Percentiles rank a stretch among this genome's conserved stretches.
These are phyloP conservation scores for Aspergillus indologenus DNA, from an alignment of 495 filamentous ascomycete species.

Conservation along the genomic window DNA sequence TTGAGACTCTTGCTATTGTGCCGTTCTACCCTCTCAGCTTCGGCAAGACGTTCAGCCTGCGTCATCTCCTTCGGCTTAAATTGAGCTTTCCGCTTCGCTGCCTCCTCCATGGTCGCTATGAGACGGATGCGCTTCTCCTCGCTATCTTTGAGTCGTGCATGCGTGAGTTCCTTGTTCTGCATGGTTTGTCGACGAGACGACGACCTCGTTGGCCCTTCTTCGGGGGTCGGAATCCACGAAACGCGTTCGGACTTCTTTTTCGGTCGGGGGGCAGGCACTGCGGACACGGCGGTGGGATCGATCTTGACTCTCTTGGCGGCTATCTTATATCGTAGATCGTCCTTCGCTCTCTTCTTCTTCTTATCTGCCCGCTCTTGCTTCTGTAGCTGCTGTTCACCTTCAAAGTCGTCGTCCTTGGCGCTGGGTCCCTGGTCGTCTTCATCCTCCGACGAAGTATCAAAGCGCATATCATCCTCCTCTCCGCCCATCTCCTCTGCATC, in stretches of 20 bases:
- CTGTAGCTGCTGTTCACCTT: slow-evolving; percentile 65
- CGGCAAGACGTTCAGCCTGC: slow-evolving; percentile 79
- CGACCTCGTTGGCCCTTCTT: slow-evolving; percentile 76
- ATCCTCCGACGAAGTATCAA: slow-evolving; percentile 82
- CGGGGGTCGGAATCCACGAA: slow-evolving; percentile 79
- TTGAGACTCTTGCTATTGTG: slow-evolving; percentile 88
- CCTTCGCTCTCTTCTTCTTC: slow-evolving; percentile 74
- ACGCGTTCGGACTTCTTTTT: slow-evolving; percentile 92
- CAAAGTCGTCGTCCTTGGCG: slow-evolving; percentile 53
- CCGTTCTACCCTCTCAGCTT: slow-evolving; percentile 79
- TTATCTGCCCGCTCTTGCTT: slow-evolving; percentile 51
- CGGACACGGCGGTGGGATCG: slow-evolving; percentile 52
- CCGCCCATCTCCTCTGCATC: slow-evolving; percentile 62
- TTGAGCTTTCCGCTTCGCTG: slow-evolving; percentile 72
- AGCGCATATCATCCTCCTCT: slow-evolving; percentile 68
- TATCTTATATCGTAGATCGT: slow-evolving; percentile 49
- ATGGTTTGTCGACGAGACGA: slow-evolving; percentile 82
- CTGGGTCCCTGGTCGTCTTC: slow-evolving; percentile 69
- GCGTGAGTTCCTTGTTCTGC: slow-evolving; percentile 77
- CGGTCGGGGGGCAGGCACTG: slow-evolving; percentile 55
- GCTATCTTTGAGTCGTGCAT: slow-evolving; percentile 77
- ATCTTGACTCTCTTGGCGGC: slow-evolving; percentile 63
- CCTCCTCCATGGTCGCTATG: slow-evolving; percentile 82
- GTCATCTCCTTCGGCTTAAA: slow-evolving; percentile 78
- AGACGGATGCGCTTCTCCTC: slow-evolving; percentile 76